Evolutionary conservation across 1,284 basidiomycete genomes (phyloP), one percentile per base, ranked within the genome.

Genomic region (Microbotryum intermedium): DNA sequence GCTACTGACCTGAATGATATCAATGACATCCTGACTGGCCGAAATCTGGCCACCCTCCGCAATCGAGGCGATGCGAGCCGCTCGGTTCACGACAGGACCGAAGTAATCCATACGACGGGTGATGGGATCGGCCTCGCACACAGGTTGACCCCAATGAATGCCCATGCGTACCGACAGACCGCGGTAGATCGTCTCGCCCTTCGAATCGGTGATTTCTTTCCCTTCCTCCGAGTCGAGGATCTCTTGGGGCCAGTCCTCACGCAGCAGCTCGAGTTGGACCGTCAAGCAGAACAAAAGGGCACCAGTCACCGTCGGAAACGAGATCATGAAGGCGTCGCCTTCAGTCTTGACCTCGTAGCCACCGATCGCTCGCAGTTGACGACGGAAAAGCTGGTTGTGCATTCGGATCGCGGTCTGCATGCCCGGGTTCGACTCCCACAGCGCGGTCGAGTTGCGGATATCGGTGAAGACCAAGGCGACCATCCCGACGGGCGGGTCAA

Each of bases 261-360:
- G 80, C 46, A 97, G 79, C 20, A 99, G 80, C 69, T 88, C 84
- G 47, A 86, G 77, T 76, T 98, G 95, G 44, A 94, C 90, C 46
- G 83, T 85, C 72, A 97, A 81, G 70, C 87, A 88, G 90, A 91
- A 98, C 78, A 92, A 84, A 44, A 98, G 75, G 0, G 91, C 95
- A 0, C 89, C 82, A 4, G 90, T 81, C 9, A 92, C 84, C 6
- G 84, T 88, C 10, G 88, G 88, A 81, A 99, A 98, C 20, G 92
- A 93, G 52, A 94, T 93, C 89, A 98, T 95, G 79, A 98, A 98
- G 0, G 94, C 86, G 72, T 98, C 95, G 43, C 95, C 95, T 85
- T 98, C 95, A 23, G 95, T 98, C 77, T 99, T 99, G 71, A 97
- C 94, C 76, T 98, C 93, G 76, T 97, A 99, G 0, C 95, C 95